These are phyloP conservation scores for Penicillium samsonianum DNA, from an alignment of 495 filamentous ascomycete species.

Conservation along the genomic window DNA sequence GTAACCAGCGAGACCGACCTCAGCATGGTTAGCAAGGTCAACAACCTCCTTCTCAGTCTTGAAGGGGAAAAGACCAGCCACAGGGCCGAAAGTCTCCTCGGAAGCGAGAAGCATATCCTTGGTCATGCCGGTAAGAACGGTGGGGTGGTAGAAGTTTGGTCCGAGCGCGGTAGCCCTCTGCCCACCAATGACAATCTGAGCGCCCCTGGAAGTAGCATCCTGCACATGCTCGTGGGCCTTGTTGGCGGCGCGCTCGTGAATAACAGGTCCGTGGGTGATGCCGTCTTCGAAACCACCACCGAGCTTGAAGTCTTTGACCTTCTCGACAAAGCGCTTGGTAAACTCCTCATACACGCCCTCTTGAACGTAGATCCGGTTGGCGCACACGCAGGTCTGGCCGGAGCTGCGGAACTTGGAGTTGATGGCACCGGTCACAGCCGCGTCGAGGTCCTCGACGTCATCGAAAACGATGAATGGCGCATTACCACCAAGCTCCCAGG, in stretches of 20 bases:
- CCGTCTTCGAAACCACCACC: conserved; percentile 71
- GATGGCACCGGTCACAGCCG: conserved; percentile 73
- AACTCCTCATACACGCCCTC: conserved; percentile 78
- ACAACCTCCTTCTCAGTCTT: conserved; percentile 82
- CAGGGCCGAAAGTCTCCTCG: conserved; percentile 88
- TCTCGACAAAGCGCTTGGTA: conserved; percentile 65
- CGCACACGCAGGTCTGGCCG: conserved; percentile 89
- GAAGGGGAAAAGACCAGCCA: conserved; percentile 82
- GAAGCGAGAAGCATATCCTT: conserved; percentile 72
- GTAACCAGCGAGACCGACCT: conserved; percentile 84
- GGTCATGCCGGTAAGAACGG: conserved; percentile 78
- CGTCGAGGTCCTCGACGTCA: conserved; percentile 75
- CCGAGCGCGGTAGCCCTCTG: conserved; percentile 64
- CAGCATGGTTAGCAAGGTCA: conserved; percentile 69
- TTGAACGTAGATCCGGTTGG: conserved; percentile 85
- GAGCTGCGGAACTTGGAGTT: conserved; percentile 82
- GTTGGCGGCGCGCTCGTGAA: conserved; percentile 69
- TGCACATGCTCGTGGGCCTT: conserved; percentile 79
- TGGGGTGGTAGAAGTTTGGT: conserved; percentile 78
- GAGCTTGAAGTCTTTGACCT: conserved; percentile 75
- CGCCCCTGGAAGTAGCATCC: conserved; percentile 76
- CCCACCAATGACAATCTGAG: conserved; percentile 68
- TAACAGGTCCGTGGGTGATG: conserved; percentile 80
- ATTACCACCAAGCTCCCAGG: conserved; percentile 87
- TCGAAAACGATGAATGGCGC: conserved; percentile 94